Base-by-base conservation (phyloP, 2,329 filamentous ascomycete genomes). In the Rosellinia necatrix region DNA sequence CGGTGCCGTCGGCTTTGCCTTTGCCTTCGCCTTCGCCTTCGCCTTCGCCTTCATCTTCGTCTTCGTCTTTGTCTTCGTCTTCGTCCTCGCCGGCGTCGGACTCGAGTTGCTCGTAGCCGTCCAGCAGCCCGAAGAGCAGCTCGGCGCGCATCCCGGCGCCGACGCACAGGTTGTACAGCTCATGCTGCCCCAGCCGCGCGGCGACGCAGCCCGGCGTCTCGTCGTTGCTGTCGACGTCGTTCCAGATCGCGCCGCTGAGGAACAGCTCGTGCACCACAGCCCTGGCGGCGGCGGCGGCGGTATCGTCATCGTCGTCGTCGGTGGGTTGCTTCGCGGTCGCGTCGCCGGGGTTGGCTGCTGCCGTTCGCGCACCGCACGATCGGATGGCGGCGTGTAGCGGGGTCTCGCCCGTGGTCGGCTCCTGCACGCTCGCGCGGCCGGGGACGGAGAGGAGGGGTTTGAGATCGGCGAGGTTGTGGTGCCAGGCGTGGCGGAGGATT, bases 191-290 rank as follows among this genome's bases (percentile, higher is more conserved):
- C 21, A 97, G 71, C 22, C 85, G 77, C 55, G 81, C 79, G 7
- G 94, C 94, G 38, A 97, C 77, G 71, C 93, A 97, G 6, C 92
- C 94, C 0, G 94, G 92, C 3, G 94, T 97, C 78, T 97, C 93
- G 66, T 91, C 83, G 65, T 90, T 88, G 63, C 79, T 76, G 72
- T 97, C 91, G 53, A 97, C 78, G 71, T 97, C 92, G 75, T 99
- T 99, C 94, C 94, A 99, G 65, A 97, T 97, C 9, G 91, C 94
- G 27, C 94, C 94, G 64, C 89, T 88, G 68, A 92, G 82, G 58
- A 97, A 85, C 6, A 97, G 80, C 68, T 94, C 83, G 64, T 84
- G 82, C 4, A 97, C 77, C 0, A 88, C 87, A 49, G 86, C 83
- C 52, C 82, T 81, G 2, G 86, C 89, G 34, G 83, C 82, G 42